Base-by-base conservation (phyloP, 176 grass and related monocot species). In the Puya raimondii region DNA sequence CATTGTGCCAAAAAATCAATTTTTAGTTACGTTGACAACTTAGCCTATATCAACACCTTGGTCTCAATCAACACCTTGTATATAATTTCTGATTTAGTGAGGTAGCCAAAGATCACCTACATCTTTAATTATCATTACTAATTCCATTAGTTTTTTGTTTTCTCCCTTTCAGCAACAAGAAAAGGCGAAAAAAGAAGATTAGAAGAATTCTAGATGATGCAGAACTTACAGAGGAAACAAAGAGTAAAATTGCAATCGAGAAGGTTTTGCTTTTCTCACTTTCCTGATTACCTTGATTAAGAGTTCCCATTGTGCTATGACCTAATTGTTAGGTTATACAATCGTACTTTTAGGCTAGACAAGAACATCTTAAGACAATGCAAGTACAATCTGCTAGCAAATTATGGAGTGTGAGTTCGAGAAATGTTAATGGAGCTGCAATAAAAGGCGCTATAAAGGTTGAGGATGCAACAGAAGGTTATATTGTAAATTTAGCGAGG, bases 311-410 rank as follows among this genome's bases (percentile, higher is more conserved):
- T 48, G 42, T 72, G 21, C 66, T 83, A 2, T 66, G 18, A 27
- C 33, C 48, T 42, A 53, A 70, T 54, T 70, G 22, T 64, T 17
- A 70, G 22, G 68, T 49, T 12, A 20, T 20, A 48, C 63, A 52
- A 57, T 65, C 74, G 61, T 58, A 80, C 78, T 72, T 86, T 63
- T 77, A 99, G 94, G 94, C 87, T 77, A 92, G 94, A 78, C 89
- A 99, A 90, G 89, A 93, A 64, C 94, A 99, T 86, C 67, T 99
- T 79, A 99, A 90, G 66, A 90, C 84, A 72, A 90, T 99, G 94
- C 89, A 99, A 81, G 89, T 81, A 72, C 82, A 85, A 47, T 92
- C 94, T 82, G 74, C 80, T 12, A 87, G 75, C 84, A 90, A 88
- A 68, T 88, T 80, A 67, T 79, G 66, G 58, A 82, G 52, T 51